Base-by-base conservation (phyloP, 2,329 filamentous ascomycete genomes). In the Cryphonectria nitschkei region DNA sequence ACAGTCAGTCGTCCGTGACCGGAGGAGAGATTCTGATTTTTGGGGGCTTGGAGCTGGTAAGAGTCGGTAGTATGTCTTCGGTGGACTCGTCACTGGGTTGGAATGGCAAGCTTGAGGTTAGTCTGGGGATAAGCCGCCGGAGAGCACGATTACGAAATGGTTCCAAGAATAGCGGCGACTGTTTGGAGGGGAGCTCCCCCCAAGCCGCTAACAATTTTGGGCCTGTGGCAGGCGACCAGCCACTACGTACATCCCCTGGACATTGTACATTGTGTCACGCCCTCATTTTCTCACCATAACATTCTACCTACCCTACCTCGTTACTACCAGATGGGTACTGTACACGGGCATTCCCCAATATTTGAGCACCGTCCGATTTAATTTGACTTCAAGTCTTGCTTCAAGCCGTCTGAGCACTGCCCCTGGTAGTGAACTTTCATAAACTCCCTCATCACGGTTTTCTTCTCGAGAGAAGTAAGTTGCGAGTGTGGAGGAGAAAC, bases 111-210 rank as follows among this genome's bases (percentile, higher is more conserved):
- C 63, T 50, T 37, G 63, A 65, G 29, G 41, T 65, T 29, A 46
- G 7, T 2, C 11, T 34, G 39, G 41, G 41, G 41, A 46, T 34
- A n/a, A 46, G 29, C 41, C 63, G 41, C 63, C 26, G 56, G 39
- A 61, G 41, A 62, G 67, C 56, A 63, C 63, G 70, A 71, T 71
- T 69, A 69, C 67, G 67, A 60, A 69, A 71, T 69, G 67, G 29
- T 68, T 63, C 41, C 66, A 61, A 68, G 66, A 58, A 68, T 61
- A 61, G 66, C 37, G 58, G 54, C 37, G n/a, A 50, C 61, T 29
- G 68, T 50, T 32, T 43, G 39, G 26, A 43, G 54, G 39, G 54
- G 54, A 58, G 54, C 54, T 58, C 54, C 54, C 54, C 54, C 52
- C 26, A 32, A 32, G 16, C 41, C 50, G 41, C 68, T 69, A 69